A percentile compares a stretch with the other conserved stretches of the same genome.
Conservation (phyloP, 306 rosid species). For the Trifolium subterraneum region DNA sequence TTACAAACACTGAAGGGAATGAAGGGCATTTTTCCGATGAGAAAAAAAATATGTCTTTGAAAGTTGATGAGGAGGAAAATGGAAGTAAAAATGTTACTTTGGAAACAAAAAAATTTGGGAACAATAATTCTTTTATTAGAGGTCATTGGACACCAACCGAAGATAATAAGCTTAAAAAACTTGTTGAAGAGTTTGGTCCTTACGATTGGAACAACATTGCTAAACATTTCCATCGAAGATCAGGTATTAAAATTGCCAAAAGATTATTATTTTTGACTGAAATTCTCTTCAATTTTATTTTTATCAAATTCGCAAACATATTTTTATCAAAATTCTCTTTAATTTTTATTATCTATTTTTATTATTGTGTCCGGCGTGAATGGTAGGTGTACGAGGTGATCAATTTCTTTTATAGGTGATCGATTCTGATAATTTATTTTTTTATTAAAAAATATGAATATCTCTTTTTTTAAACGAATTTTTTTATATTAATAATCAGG, state of each 20-base stretch:
- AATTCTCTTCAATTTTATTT: not conserved
- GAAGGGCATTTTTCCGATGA: slow-evolving; percentile 28
- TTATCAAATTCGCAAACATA: too few relatives aligned
- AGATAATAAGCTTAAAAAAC: slow-evolving; percentile 76
- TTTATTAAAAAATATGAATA: too few relatives aligned
- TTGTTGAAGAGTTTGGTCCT: slow-evolving; percentile 77
- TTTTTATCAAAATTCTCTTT: too few relatives aligned
- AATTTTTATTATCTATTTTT: too few relatives aligned
- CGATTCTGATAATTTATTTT: too few relatives aligned
- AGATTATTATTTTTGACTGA: not conserved
- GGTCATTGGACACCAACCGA: slow-evolving; percentile 97
- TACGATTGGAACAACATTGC: slow-evolving; percentile 91
- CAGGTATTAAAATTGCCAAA: slow-evolving; percentile 55
- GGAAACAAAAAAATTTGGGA: slow-evolving; percentile 26
- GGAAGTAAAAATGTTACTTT: slow-evolving; percentile 21
- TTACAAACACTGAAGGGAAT: slow-evolving; percentile 21
- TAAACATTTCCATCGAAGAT: slow-evolving; percentile 70
- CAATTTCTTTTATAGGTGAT: too few relatives aligned
- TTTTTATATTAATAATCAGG: too few relatives aligned
- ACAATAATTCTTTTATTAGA: slow-evolving; percentile 63
- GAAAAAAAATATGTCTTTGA: slow-evolving; percentile 34
- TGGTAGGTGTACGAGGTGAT: too few relatives aligned
- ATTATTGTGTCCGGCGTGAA: too few relatives aligned
- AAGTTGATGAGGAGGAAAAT: slow-evolving; percentile 45
- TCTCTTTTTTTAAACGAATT: too few relatives aligned